Conservation (phyloP, 441 rosid species). For the Pelargonium fulgidum region DNA sequence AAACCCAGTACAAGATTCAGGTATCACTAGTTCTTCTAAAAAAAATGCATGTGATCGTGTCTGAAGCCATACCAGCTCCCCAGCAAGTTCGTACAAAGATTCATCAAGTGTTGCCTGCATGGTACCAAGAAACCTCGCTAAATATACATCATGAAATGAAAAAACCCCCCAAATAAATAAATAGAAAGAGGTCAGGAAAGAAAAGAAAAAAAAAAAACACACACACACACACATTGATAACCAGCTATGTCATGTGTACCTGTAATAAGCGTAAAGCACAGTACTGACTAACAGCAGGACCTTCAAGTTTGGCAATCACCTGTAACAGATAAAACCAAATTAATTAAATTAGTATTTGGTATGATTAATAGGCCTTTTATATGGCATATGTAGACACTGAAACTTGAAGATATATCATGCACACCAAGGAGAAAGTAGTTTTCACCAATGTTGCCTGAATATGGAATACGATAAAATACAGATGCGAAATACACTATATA, state of each 20-base stretch:
- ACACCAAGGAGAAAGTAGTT: too few relatives aligned
- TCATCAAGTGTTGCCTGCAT: slow-evolving; percentile 96
- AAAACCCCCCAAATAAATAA: background rate
- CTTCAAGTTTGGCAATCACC: slow-evolving; percentile 98
- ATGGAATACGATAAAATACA: too few relatives aligned
- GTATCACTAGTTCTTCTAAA: slow-evolving; percentile 9
- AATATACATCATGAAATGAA: slow-evolving; percentile 18
- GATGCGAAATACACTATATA: too few relatives aligned
- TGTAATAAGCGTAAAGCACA: slow-evolving; percentile 88
- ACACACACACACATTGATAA: background rate
- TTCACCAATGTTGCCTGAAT: too few relatives aligned
- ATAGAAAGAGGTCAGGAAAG: background rate
- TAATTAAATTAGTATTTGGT: background rate
- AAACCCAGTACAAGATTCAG: slow-evolving; percentile 16
- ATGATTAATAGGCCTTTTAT: background rate
- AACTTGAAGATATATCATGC: background rate
- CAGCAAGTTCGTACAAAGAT: slow-evolving; percentile 95
- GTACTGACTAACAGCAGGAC: slow-evolving; percentile 96
- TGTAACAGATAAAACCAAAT: slow-evolving; percentile 24
- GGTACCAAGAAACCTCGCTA: slow-evolving; percentile 23
- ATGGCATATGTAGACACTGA: background rate
- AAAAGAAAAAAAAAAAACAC: slow-evolving; percentile 15
- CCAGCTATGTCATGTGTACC: slow-evolving; percentile 38
- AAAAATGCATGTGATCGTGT: slow-evolving; percentile 20
- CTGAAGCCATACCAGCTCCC: slow-evolving; percentile 68